Base-by-base conservation (phyloP, 306 rosid species). In the Sphenostylis stenocarpa region DNA sequence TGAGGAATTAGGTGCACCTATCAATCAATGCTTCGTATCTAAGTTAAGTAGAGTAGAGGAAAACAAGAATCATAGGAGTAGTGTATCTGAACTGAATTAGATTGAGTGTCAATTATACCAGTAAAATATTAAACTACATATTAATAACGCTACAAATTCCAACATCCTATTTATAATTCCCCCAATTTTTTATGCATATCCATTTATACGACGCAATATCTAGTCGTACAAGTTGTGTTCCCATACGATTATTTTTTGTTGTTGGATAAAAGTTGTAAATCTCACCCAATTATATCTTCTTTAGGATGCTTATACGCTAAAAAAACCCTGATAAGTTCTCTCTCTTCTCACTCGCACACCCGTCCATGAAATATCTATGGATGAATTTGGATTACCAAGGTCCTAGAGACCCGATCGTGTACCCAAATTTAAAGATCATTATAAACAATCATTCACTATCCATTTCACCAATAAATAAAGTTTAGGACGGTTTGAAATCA, bases 21-120 rank as follows among this genome's bases (percentile, higher is more conserved):
- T 39, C 47, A 62, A 52, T 70, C 16, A 64, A 61, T 26, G 74
- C 69, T 70, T 6, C 78, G 61, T 76, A 31, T 76, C 85, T 48
- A 41, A 61, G 62, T 81, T 81, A 5, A 65, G 41, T 33, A 49
- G 6, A 65, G 41, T 33, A 49, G 36, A 61, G 53, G 28, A 45
- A 58, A 58, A 6, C 14, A 44, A 17, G 19, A 56, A 24, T 16
- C 31, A 33, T 28, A 3, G 12, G 21, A 48, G 13, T 6, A 1
- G 12, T 55, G 4, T 6, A 28, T 28, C 39, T 28, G 2, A 20
- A 24, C 36, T 13, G 34, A 60, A 29, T 66, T 12, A 17, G 70
- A 21, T 65, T 1, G 17, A 36, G 51, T 65, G 70, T 38, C 33
- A 65, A 38, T 17, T 38, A 10, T 3, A 41, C 15, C 7, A 36